phyloP scores from a whole-genome alignment of 768 basidiomycete genomes.

The Tulasnella sp. region DNA sequence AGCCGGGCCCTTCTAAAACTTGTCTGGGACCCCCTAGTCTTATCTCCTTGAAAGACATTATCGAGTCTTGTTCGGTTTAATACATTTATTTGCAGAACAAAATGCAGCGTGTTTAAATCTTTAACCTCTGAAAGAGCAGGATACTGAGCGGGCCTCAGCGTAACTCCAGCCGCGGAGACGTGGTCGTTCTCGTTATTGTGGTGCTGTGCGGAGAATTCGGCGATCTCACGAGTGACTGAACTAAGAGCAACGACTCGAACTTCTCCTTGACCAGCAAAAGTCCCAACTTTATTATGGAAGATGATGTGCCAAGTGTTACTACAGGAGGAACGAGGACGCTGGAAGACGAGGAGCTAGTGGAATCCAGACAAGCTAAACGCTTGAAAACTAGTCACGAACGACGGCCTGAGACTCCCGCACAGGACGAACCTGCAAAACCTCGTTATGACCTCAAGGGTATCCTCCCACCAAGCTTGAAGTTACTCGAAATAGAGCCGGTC shows the following conservation, averaged over 20 bases:
- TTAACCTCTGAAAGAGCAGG: no score
- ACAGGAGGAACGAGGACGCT: background rate
- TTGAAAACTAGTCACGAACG: background rate
- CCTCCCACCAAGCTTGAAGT: conserved; percentile 58
- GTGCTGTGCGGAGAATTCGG: background rate
- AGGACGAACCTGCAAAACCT: background rate
- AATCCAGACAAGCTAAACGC: background rate
- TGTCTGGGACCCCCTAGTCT: no score
- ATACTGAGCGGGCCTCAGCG: no score
- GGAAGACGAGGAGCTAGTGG: background rate
- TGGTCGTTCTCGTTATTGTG: no score
- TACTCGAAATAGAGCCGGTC: conserved; percentile 33
- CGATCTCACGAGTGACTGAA: conserved; percentile 1
- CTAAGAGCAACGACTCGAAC: background rate
- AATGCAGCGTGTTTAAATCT: no score
- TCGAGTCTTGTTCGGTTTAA: no score
- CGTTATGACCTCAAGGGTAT: conserved; percentile 31
- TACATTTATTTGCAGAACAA: no score
- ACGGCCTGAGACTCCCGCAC: background rate
- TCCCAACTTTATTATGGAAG: background rate
- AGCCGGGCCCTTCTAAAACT: no score
- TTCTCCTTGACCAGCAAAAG: background rate
- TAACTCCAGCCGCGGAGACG: no score
- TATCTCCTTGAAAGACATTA: no score
- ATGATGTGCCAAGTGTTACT: background rate